Evolutionary conservation across 306 rosid genomes (phyloP), one percentile per base, ranked within the genome.

Genomic region (Corylus heterophylla): DNA sequence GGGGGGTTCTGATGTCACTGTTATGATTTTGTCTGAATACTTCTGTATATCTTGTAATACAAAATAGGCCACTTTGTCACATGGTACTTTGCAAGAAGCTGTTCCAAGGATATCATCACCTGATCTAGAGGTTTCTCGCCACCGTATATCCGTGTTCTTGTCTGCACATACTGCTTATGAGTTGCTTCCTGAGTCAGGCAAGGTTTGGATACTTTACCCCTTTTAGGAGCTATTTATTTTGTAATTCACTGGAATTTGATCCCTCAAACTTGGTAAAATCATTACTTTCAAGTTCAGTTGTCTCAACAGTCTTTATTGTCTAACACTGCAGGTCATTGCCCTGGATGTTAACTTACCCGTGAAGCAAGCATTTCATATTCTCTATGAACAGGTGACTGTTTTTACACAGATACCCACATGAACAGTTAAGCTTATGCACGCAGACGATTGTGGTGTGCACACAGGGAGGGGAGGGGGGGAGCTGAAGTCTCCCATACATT

Each of bases 111-210:
- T 84, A 83, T 79, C 88, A 48, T 84, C 63, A 39, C 80, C 91
- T 74, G 92, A 91, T 79, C 72, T 93, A 68, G 87, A 89, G 86
- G 84, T 82, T 74, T 91, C 95, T 76, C 91, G 91, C n/a, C 89
- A 86, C 55, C 90, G 89, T 74, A 80, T 91, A 83, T 89, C 92
- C 54, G 77, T 61, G 44, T 93, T 90, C 89, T 76, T 93, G 83
- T 87, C 95, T 75, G 47, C 88, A 12, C 88, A 87, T 79, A 89
- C 83, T 76, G 90, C 93, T 62, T 93, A 90, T 44, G 93, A 93
- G 72, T 83, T 93, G 81, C 93, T 93, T 85, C 98, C 98, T 3
- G 95, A 93, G 84, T 93, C 98, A 44, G 98, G 98, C 83, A 93
- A 93, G 98, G 98, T 93, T 84, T 84, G 93, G 74, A 83, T 82